Conservation (phyloP, 768 basidiomycete species). For the Lactarius indigo region DNA sequence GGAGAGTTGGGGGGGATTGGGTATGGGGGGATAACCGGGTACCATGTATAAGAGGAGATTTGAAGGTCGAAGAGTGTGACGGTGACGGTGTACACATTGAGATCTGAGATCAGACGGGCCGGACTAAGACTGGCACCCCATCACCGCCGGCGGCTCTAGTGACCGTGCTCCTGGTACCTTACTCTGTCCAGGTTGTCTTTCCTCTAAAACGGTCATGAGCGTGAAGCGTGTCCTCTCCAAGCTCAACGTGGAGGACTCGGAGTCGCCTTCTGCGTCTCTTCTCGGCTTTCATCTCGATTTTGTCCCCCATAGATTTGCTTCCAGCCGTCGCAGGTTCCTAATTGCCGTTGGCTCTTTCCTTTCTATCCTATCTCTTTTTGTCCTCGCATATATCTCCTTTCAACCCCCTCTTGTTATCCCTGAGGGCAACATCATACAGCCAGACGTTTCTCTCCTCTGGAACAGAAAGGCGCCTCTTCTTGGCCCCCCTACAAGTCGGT, state of each 20-base stretch:
- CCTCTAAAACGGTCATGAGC: neutral
- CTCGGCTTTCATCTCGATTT: conserved; percentile 3
- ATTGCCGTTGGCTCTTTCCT: neutral
- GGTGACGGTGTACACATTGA: neutral
- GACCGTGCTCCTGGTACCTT: neutral
- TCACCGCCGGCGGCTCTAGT: neutral
- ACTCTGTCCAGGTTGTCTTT: neutral
- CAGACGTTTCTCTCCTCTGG: neutral
- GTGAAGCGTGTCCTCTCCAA: neutral
- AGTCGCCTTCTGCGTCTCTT: neutral
- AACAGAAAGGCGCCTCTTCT: conserved; percentile 20
- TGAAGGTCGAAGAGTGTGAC: conserved; percentile 2
- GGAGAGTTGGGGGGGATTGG: neutral
- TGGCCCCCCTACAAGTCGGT: conserved; percentile 54
- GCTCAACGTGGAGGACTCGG: conserved; percentile 4
- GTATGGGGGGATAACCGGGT: neutral
- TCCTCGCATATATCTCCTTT: conserved; percentile 7
- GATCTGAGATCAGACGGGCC: conserved; percentile 8
- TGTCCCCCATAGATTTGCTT: neutral
- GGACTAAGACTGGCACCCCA: neutral
- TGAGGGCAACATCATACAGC: neutral
- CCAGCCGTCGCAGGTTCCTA: conserved; percentile 5
- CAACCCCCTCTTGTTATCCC: conserved; percentile 1
- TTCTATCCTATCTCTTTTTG: conserved; percentile 9
- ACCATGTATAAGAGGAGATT: neutral